phyloP scores from a whole-genome alignment of 2,329 filamentous ascomycete species.

The Stachybotrys echinatus region DNA sequence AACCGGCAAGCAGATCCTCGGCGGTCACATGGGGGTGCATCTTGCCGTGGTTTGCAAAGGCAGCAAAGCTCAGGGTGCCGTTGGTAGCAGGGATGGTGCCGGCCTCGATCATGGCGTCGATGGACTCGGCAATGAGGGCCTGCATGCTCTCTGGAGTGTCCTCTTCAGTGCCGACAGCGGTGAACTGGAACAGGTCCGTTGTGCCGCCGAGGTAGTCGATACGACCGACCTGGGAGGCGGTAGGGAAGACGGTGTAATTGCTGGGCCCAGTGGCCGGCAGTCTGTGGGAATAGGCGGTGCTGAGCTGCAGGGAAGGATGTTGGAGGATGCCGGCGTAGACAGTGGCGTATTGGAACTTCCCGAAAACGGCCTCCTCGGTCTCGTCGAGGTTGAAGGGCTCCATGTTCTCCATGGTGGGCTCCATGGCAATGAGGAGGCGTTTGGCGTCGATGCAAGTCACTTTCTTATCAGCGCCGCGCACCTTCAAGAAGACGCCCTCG shows the following conservation, averaged over 20 bases:
- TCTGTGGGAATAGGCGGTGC: constrained; percentile 13
- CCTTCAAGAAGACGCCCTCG: constrained; percentile 9
- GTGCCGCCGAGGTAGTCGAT: constrained; percentile 19
- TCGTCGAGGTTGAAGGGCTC: constrained; percentile 10
- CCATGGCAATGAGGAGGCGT: constrained; percentile 15
- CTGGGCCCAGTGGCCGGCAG: constrained; percentile 9
- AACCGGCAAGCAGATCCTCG: constrained; percentile 28
- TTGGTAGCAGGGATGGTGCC: constrained; percentile 11
- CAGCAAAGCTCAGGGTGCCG: constrained; percentile 21
- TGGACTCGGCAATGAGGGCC: constrained; percentile 12
- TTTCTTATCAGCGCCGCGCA: constrained; percentile 3
- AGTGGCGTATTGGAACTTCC: constrained; percentile 10
- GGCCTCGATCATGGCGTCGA: constrained; percentile 18
- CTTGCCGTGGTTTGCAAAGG: constrained; percentile 27
- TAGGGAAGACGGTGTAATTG: constrained; percentile 18
- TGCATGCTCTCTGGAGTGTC: constrained; percentile 12
- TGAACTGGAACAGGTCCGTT: constrained; percentile 18
- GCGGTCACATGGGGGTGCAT: constrained; percentile 22
- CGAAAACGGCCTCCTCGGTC: constrained; percentile 12
- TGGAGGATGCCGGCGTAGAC: constrained; percentile 18
- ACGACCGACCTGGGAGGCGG: constrained; percentile 12
- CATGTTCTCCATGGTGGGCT: constrained; percentile 15
- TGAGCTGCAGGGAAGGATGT: constrained; percentile 15
- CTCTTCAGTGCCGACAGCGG: constrained; percentile 15
- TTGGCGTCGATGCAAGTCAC: constrained; percentile 14